Evolutionary conservation across 2,329 filamentous ascomycete genomes (phyloP).

Genomic region (Monosporascus ibericus): DNA sequence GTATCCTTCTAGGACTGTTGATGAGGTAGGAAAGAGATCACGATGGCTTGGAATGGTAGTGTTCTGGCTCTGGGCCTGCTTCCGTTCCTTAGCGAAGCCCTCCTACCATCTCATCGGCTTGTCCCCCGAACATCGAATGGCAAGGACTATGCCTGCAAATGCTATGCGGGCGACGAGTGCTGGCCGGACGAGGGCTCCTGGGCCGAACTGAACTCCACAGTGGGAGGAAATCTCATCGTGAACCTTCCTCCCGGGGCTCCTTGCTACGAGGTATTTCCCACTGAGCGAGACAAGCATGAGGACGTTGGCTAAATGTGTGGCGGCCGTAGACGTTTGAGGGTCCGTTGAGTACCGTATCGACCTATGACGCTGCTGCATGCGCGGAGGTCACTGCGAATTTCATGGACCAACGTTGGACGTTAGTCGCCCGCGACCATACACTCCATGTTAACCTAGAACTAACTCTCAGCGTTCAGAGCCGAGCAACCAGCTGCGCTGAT

Average conservation of each 20-base stretch:
- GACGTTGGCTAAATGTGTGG: constrained; percentile 1
- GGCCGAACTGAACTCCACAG: constrained; percentile 27
- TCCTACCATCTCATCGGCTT: constrained; percentile 5
- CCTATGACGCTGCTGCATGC: constrained; percentile 30
- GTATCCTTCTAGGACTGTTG: neutral
- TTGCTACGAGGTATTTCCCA: constrained; percentile 27
- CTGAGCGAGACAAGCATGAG: neutral
- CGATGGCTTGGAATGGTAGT: constrained; percentile 9
- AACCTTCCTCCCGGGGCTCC: constrained; percentile 24
- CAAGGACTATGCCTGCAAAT: constrained; percentile 25
- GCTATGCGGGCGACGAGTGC: constrained; percentile 24
- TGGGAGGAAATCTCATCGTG: constrained; percentile 28
- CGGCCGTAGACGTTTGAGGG: constrained; percentile 26
- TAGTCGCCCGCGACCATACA: constrained; percentile 16
- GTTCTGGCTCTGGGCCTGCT: constrained; percentile 6
- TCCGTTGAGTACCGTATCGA: constrained; percentile 28
- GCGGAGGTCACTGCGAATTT: constrained; percentile 24
- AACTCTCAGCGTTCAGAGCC: constrained; percentile 12
- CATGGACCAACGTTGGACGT: constrained; percentile 31
- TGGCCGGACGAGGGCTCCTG: constrained; percentile 24
- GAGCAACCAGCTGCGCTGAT: constrained; percentile 25
- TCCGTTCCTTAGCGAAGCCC: constrained; percentile 2
- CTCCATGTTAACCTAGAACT: neutral
- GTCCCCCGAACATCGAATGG: constrained; percentile 20
- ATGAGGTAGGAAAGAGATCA: neutral